Evolutionary conservation across 2,329 filamentous ascomycete genomes (phyloP).

Genomic region (Huntiella decipiens): DNA sequence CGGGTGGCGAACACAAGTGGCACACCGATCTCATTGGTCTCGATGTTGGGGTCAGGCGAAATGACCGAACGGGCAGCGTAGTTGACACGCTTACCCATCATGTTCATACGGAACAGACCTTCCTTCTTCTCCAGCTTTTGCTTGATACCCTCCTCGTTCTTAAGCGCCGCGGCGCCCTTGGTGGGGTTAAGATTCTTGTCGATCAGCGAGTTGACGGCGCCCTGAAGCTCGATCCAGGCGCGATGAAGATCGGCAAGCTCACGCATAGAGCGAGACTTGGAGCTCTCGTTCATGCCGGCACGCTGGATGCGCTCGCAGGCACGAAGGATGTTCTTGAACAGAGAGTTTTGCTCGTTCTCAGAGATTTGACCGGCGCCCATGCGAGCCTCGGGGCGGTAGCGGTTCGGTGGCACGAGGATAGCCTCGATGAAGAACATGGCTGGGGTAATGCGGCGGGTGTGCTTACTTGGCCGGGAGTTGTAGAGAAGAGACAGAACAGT

Average conservation of each 20-base stretch:
- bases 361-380: constrained; percentile 66
- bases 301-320: constrained; percentile 36
- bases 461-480: constrained; percentile 48
- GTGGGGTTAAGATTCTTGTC: constrained; percentile 75
- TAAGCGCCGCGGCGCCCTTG: constrained; percentile 55
- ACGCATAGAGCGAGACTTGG: constrained; percentile 1
- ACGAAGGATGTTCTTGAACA: constrained; percentile 71
- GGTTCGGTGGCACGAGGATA: constrained; percentile 79
- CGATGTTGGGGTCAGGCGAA: constrained; percentile 93
- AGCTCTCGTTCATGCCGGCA: constrained; percentile 3
- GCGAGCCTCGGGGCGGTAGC: constrained; percentile 69
- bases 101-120: constrained; percentile 93
- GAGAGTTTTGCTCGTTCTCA: constrained; percentile 71
- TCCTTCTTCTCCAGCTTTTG: constrained; percentile 98
- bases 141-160: constrained; percentile 86
- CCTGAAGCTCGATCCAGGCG: constrained; percentile 68
- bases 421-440: constrained; percentile 91
- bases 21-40: constrained; percentile 96
- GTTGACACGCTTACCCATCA: constrained; percentile 99
- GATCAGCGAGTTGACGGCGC: constrained; percentile 79
- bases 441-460: constrained; percentile 38
- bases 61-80: constrained; percentile 96
- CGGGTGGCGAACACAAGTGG: constrained; percentile 95
- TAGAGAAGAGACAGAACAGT: constrained; percentile 76
- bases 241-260: constrained; percentile 67